Conservation (phyloP, 768 basidiomycete genomes). For the Leccinum boreale region DNA sequence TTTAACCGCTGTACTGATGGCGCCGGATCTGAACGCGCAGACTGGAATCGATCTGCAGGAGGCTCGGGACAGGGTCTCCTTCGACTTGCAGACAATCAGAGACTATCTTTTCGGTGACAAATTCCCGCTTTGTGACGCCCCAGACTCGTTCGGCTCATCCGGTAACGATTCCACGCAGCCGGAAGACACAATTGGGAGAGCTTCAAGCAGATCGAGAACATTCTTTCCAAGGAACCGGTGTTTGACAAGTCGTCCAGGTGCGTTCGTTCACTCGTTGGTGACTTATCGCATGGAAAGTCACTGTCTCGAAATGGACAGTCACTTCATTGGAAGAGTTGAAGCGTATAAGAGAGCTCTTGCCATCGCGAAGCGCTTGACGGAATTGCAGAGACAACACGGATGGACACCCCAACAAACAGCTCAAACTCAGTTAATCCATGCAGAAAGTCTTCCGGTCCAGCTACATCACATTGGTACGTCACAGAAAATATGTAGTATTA, state of each 20-base stretch:
- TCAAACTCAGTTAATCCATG: constrained; percentile 46
- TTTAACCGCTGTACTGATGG: not conserved
- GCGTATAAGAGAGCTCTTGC: constrained; percentile 51
- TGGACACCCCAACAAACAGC: constrained; percentile 51
- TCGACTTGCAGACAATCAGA: constrained; percentile 43
- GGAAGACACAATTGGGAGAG: constrained; percentile 49
- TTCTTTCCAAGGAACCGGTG: constrained; percentile 51
- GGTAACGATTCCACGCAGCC: constrained; percentile 33
- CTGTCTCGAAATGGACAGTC: constrained; percentile 32
- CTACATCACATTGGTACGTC: constrained; percentile 37
- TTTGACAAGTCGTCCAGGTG: constrained; percentile 62
- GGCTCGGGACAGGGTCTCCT: constrained; percentile 43
- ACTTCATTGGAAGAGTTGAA: constrained; percentile 58
- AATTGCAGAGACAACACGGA: constrained; percentile 50
- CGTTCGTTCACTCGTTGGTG: not conserved
- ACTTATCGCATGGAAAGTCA: not conserved
- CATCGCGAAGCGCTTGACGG: constrained; percentile 54
- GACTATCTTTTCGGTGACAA: constrained; percentile 51
- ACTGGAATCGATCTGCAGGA: constrained; percentile 50
- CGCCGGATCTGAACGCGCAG: constrained; percentile 38
- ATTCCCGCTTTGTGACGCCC: not conserved
- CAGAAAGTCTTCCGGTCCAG: constrained; percentile 50
- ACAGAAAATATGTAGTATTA: constrained; percentile 21
- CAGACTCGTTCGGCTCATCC: not conserved
- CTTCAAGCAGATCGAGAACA: constrained; percentile 39